Evolutionary conservation across 345 rosid species (phyloP).

Genomic region (Citrus reticulata): DNA sequence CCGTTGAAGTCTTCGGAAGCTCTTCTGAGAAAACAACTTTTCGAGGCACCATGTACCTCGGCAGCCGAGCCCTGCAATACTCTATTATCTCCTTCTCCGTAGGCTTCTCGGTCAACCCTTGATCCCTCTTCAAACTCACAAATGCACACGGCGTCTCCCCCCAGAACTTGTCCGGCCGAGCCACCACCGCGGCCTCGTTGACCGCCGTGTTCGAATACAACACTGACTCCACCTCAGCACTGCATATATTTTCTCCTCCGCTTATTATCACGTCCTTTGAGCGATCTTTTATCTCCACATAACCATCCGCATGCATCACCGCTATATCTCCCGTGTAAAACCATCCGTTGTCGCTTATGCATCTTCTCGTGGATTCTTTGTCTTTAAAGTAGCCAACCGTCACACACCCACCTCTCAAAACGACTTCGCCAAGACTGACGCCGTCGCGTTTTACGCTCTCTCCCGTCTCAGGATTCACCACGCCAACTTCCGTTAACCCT

Average conservation of each 20-base stretch:
- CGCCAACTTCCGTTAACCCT: background rate
- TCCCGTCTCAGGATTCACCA: background rate
- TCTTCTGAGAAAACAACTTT: background rate
- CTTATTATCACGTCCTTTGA: constrained; percentile 2
- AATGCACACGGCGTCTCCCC: constrained; percentile 1
- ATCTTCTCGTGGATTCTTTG: background rate
- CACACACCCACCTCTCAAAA: background rate
- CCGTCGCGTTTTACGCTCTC: background rate
- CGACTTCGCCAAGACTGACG: background rate
- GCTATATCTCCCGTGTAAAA: background rate
- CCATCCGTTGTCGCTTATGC: background rate
- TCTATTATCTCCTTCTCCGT: background rate
- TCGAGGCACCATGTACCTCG: background rate
- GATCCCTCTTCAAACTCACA: background rate
- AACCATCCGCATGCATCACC: background rate
- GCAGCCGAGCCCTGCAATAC: background rate
- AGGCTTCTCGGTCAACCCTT: background rate
- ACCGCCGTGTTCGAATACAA: background rate
- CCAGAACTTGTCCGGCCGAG: background rate
- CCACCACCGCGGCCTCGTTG: background rate
- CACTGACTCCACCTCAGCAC: background rate
- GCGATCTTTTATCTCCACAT: background rate
- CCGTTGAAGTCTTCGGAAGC: background rate
- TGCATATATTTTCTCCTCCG: background rate
- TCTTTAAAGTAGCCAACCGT: background rate